Evolutionary conservation across 495 filamentous ascomycete species (phyloP).

Genomic region (Hypoxylon cercidicola): DNA sequence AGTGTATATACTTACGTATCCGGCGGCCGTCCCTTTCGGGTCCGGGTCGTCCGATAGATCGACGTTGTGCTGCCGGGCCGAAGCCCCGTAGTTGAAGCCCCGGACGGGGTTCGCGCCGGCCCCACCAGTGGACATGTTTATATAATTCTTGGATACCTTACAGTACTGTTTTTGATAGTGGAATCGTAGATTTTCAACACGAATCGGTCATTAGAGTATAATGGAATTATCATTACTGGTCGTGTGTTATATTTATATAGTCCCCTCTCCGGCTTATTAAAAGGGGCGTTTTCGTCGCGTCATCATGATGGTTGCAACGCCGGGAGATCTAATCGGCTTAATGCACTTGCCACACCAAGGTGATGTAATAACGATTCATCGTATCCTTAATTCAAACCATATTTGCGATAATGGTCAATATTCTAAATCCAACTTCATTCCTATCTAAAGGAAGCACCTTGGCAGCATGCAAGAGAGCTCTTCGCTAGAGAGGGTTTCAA

Average conservation of each 20-base stretch:
- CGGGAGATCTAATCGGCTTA: constrained; percentile 8
- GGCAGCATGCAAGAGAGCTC: no score
- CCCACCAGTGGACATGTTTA: constrained; percentile 36
- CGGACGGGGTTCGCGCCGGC: constrained; percentile 26
- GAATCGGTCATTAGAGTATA: neutral
- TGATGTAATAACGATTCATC: constrained; percentile 20
- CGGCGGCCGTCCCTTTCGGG: constrained; percentile 34
- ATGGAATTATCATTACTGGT: neutral
- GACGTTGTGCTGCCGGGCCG: constrained; percentile 13
- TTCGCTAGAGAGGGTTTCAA: no score
- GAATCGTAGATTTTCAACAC: neutral
- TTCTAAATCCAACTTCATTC: no score
- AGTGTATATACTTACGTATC: constrained; percentile 29
- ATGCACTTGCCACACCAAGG: neutral
- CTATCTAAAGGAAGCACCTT: no score
- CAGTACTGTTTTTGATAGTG: neutral
- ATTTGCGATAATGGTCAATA: neutral
- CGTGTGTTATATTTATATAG: constrained; percentile 1
- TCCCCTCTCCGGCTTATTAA: neutral
- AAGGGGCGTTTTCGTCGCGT: constrained; percentile 16
- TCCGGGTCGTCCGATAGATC: constrained; percentile 37
- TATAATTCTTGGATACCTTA: neutral
- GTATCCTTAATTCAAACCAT: constrained; percentile 8
- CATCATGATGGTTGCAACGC: constrained; percentile 32
- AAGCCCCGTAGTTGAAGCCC: constrained; percentile 21